Percentiles rank a stretch among this genome's conserved stretches.
Evolutionary conservation across 179 eudicot species (phyloP).

Genomic region (Sideroxylon spinosum): DNA sequence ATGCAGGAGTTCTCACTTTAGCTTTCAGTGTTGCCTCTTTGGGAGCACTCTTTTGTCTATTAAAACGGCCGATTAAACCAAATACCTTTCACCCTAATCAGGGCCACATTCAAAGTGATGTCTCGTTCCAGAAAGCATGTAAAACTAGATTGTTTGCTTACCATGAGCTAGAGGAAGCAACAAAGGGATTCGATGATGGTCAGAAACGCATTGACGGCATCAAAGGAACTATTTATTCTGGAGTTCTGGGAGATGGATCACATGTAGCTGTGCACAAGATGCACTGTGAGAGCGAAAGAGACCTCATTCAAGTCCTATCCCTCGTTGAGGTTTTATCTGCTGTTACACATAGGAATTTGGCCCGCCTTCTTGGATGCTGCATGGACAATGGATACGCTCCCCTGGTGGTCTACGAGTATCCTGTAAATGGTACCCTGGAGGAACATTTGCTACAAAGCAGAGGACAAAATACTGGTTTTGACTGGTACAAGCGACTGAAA

Average conservation of each 20-base stretch:
- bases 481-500: slow-evolving; percentile 63
- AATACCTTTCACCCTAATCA: slow-evolving; percentile 19
- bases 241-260: slow-evolving; percentile 52
- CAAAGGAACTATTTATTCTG: slow-evolving; percentile 44
- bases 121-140: slow-evolving; percentile 46
- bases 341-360: slow-evolving; percentile 52
- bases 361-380: slow-evolving; percentile 68
- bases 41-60: slow-evolving; percentile 39
- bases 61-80: slow-evolving; percentile 42
- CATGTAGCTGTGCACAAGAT: slow-evolving; percentile 57
- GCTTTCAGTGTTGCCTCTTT: slow-evolving; percentile 39
- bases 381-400: slow-evolving; percentile 52
- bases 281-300: slow-evolving; percentile 46
- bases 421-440: slow-evolving; percentile 53
- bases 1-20: slow-evolving; percentile 33
- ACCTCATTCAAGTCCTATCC: slow-evolving; percentile 45
- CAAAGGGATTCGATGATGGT: slow-evolving; percentile 47
- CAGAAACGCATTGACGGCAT: slow-evolving; percentile 36
- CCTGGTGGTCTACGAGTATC: slow-evolving; percentile 61
- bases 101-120: slow-evolving; percentile 13
- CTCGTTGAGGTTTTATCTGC: slow-evolving; percentile 51
- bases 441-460: slow-evolving; percentile 28
- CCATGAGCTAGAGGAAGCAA: slow-evolving; percentile 72
- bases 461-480: slow-evolving; percentile 37
- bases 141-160: slow-evolving; percentile 52